Conservation (phyloP, 345 rosid genomes). For the Corymbia maculata region DNA sequence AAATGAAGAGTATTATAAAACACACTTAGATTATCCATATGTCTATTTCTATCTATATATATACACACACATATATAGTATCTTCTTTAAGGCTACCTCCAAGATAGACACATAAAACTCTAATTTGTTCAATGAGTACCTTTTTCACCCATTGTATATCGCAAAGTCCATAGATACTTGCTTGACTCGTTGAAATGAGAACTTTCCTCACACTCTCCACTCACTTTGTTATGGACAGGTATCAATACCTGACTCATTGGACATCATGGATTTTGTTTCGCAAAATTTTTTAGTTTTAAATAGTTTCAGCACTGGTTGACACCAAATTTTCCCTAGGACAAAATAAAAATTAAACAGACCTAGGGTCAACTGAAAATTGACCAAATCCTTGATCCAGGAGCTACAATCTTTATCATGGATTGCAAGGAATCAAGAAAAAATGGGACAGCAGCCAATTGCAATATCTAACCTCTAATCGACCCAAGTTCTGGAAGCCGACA, state of each 20-base stretch:
- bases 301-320: not conserved
- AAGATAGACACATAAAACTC: not conserved
- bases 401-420: not conserved
- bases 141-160: not conserved
- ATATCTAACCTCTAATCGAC: slow-evolving; percentile 31
- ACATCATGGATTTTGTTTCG: not conserved
- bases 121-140: not conserved
- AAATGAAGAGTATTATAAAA: not conserved
- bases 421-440: not conserved
- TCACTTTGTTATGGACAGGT: not conserved
- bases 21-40: not conserved
- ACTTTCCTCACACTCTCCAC: not conserved
- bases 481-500: slow-evolving; percentile 72
- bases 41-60: not conserved
- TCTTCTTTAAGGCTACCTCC: not conserved
- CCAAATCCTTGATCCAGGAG: not conserved
- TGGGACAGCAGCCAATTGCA: not conserved
- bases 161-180: not conserved
- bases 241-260: not conserved
- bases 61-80: not conserved
- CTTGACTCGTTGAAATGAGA: not conserved
- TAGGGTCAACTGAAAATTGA: not conserved
- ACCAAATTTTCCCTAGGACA: not conserved
- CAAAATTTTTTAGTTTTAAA: not conserved
- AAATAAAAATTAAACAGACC: not conserved